These are phyloP conservation scores for Tolypocladium inflatum DNA, from an alignment of 2,329 filamentous ascomycete genomes.

Conservation along the genomic window DNA sequence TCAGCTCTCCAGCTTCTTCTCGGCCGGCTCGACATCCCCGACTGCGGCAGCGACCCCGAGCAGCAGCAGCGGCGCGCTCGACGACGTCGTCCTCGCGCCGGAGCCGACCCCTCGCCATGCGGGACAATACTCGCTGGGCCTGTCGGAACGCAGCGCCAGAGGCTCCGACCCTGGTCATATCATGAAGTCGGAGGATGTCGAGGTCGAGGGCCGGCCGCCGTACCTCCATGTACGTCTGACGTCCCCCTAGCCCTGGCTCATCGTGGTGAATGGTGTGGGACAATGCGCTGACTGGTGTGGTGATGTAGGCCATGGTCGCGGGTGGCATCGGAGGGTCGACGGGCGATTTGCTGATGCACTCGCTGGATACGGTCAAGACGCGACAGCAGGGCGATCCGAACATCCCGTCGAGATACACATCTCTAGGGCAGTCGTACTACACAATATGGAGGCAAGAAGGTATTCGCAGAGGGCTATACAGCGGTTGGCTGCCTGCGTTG, in stretches of 20 bases:
- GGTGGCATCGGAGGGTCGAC: constrained; percentile 87
- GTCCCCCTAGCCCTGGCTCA: not conserved
- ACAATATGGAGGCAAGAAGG: constrained; percentile 93
- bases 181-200: constrained; percentile 28
- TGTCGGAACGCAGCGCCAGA: constrained; percentile 15
- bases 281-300: not conserved
- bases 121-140: constrained; percentile 13
- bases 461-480: constrained; percentile 74
- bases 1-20: constrained; percentile 2
- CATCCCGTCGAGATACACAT: constrained; percentile 85
- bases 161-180: constrained; percentile 15
- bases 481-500: constrained; percentile 86
- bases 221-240: constrained; percentile 29
- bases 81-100: constrained; percentile 1
- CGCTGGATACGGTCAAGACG: constrained; percentile 96
- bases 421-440: constrained; percentile 80
- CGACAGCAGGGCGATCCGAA: constrained; percentile 94
- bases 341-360: constrained; percentile 98
- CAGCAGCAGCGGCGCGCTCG: constrained; percentile 2
- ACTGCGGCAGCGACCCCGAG: constrained; percentile 4
- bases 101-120: constrained; percentile 21
- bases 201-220: constrained; percentile 32
- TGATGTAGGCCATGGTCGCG: constrained; percentile 76
- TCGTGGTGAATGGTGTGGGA: not conserved
- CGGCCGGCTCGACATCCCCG: constrained; percentile 3